phyloP scores from a whole-genome alignment of 2,329 filamentous ascomycete species.

The Trichoderma sp. region DNA sequence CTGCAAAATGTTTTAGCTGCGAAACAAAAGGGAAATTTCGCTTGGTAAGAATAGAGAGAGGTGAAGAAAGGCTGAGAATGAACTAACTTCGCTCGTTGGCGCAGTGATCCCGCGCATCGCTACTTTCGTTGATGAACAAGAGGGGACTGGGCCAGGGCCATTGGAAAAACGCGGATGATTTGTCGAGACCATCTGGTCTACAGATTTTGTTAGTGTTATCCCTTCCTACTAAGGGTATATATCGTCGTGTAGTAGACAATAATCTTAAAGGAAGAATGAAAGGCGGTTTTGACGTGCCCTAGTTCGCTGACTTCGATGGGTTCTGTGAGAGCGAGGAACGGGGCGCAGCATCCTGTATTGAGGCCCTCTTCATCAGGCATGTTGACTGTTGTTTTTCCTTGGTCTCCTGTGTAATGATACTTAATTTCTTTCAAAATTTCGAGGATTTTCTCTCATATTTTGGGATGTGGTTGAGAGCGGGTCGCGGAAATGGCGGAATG shows the following conservation, averaged over 20 bases:
- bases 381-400: conserved; percentile 1
- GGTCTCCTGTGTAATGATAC: background rate
- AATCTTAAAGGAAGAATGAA: background rate
- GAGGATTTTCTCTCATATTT: background rate
- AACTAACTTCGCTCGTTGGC: conserved; percentile 71
- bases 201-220: background rate
- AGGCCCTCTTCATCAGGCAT: conserved; percentile 39
- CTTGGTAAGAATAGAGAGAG: background rate
- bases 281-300: conserved; percentile 32
- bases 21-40: background rate
- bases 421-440: background rate
- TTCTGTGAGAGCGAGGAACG: conserved; percentile 39
- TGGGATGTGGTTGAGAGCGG: no score
- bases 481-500: background rate
- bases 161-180: conserved; percentile 53
- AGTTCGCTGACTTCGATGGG: conserved; percentile 50
- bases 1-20: conserved; percentile 34
- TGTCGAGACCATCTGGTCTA: conserved; percentile 27
- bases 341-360: conserved; percentile 41
- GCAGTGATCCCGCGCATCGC: conserved; percentile 75
- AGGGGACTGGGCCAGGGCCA: conserved; percentile 67
- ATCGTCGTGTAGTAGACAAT: no score
- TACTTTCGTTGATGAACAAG: conserved; percentile 72
- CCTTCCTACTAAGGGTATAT: accelerated
- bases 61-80: no score